Percentiles rank a stretch among this genome's conserved stretches.
Conservation (phyloP, 2,329 filamentous ascomycete species). For the Knoxdaviesia proteae region DNA sequence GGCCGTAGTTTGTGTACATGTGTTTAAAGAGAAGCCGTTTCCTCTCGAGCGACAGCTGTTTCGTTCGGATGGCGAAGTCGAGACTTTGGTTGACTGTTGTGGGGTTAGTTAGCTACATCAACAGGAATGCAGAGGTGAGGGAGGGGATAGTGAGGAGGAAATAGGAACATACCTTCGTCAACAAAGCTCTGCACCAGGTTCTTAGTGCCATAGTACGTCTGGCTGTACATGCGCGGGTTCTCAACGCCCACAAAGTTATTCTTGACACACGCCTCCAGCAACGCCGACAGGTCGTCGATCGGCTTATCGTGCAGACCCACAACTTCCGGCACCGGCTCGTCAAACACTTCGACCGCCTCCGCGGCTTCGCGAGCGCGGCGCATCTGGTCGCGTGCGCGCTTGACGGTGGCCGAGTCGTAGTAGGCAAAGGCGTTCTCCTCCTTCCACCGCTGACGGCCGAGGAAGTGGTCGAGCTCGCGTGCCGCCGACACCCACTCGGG, state of each 20-base stretch:
- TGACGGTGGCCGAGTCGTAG: slow-evolving; percentile 75
- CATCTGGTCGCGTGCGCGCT: slow-evolving; percentile 58
- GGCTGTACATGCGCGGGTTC: slow-evolving; percentile 83
- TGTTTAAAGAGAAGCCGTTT: slow-evolving; percentile 76
- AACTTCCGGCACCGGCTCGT: slow-evolving; percentile 14
- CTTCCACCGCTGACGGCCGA: slow-evolving; percentile 68
- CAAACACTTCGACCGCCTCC: slow-evolving; percentile 22
- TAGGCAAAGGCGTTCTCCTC: slow-evolving; percentile 58
- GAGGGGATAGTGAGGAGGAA: not conserved
- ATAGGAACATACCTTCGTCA: slow-evolving; percentile 43
- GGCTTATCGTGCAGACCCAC: slow-evolving; percentile 13
- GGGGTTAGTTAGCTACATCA: slow-evolving; percentile 7
- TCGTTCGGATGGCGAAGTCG: slow-evolving; percentile 45
- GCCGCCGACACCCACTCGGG: slow-evolving; percentile 68
- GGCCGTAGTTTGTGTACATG: slow-evolving; percentile 73
- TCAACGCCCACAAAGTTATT: slow-evolving; percentile 95
- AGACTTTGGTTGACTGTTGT: slow-evolving; percentile 40
- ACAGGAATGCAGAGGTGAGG: too few relatives aligned
- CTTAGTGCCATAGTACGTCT: slow-evolving; percentile 97
- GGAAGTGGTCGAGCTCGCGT: slow-evolving; percentile 54
- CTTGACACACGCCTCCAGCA: slow-evolving; percentile 84
- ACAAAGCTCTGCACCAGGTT: slow-evolving; percentile 76
- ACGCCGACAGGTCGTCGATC: slow-evolving; percentile 52
- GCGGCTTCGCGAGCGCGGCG: slow-evolving; percentile 38
- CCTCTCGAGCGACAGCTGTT: slow-evolving; percentile 45